Evolutionary conservation across 164 flowering plant species (phyloP), one percentile per base, ranked within the genome.

Genomic region (Berberis vulgaris): DNA sequence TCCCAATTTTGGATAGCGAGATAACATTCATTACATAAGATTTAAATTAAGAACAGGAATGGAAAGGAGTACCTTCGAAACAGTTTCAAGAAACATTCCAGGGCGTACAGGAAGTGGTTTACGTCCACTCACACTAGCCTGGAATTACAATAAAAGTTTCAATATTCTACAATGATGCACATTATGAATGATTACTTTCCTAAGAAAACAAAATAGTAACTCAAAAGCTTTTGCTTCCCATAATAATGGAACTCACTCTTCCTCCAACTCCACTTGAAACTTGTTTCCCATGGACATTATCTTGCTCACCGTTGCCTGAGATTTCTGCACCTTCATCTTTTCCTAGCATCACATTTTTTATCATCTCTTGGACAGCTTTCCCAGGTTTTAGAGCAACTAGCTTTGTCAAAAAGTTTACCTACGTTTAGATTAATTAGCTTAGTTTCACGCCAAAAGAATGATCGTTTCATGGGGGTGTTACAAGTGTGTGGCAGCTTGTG

Each of bases 41-140:
- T 26, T 26, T 26, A 26, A 26, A 26, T 26, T 26, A 26, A 26
- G 26, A 26, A 26, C 26, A 52, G 44, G 63, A 41, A 10, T 0
- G 7, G 9, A 43, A 45, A 50, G 43, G 58, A 13, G 55, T 60
- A 88, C 97, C 98, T 89, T 94, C 49, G 97, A 69, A 62, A 90
- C 92, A 41, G 98, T 87, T 77, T 88, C 98, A 53, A 94, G 91
- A 77, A 94, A 90, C 95, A 90, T 90, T 70, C 97, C 98, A 49
- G 98, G 98, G 7, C 96, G 95, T 26, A 90, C 98, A 59, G 98
- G 98, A 71, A 73, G 86, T 54, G 96, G 84, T 70, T 74, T 84
- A 11, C 85, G 77, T 54, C 88, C 91, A 1, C 82, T 73, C 9
- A 89, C 74, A 77, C 92, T 93, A 64, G 61, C 86, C 96, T 88